These are phyloP conservation scores for Erigeron philadelphicus DNA, from an alignment of 140 eudicot genomes.

Conservation along the genomic window DNA sequence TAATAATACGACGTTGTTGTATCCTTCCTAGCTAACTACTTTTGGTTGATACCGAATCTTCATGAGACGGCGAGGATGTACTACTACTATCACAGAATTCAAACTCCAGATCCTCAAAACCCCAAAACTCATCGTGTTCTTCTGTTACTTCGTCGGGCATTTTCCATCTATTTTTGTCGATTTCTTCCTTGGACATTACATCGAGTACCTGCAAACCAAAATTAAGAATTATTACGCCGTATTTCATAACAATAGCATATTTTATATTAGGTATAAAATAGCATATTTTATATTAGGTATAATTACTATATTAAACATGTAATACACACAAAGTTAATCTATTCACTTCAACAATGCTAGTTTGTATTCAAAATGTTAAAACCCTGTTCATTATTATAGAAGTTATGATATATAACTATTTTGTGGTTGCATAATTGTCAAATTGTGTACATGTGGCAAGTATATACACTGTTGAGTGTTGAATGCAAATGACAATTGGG, in stretches of 20 bases:
- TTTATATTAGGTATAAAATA: background rate
- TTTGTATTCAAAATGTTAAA: no score
- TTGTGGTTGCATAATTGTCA: background rate
- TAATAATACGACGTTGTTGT: background rate
- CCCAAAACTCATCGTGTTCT: slow-evolving; percentile 68
- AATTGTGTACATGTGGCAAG: slow-evolving; percentile 13
- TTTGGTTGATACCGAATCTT: slow-evolving; percentile 37
- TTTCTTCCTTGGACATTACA: slow-evolving; percentile 55
- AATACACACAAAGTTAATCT: no score
- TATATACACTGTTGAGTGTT: slow-evolving; percentile 15
- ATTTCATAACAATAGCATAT: background rate
- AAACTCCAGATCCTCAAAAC: slow-evolving; percentile 80
- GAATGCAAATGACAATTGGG: slow-evolving; percentile 18
- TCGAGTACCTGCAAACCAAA: slow-evolving; percentile 57
- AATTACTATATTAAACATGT: no score
- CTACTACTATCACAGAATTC: slow-evolving; percentile 39
- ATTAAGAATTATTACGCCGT: background rate
- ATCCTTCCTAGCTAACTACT: slow-evolving; percentile 33
- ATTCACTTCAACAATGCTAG: background rate
- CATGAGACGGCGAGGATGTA: slow-evolving; percentile 51
- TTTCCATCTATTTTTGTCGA: slow-evolving; percentile 56
- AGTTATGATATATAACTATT: slow-evolving; percentile 15
- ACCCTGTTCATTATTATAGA: slow-evolving; percentile 1
- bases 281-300: background rate
- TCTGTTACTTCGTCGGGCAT: slow-evolving; percentile 69